phyloP scores from a whole-genome alignment of 352 stramenopile species.

The Pythium grandisporangium region DNA sequence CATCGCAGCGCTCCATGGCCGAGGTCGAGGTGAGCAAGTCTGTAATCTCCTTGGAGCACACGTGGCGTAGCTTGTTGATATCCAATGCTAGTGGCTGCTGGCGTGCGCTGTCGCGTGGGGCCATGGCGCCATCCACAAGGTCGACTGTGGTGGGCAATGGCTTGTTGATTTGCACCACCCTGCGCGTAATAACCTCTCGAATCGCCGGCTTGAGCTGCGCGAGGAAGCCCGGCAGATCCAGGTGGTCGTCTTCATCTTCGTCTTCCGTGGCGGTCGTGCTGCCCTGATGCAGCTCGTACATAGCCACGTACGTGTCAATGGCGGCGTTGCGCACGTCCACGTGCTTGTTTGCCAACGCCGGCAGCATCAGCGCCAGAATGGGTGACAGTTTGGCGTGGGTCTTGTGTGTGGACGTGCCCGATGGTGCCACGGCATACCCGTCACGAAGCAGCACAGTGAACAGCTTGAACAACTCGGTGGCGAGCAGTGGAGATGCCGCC shows the following conservation, averaged over 20 bases:
- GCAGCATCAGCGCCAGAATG: constrained; percentile 36
- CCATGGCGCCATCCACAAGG: constrained; percentile 6
- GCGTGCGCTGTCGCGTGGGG: constrained; percentile 45
- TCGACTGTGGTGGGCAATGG: constrained; percentile 10
- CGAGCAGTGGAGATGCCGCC: constrained; percentile 37
- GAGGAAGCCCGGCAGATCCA: constrained; percentile 63
- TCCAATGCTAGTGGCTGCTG: constrained; percentile 48
- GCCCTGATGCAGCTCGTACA: constrained; percentile 66
- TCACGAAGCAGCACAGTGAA: constrained; percentile 47
- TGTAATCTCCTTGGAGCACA: constrained; percentile 46
- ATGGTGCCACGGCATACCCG: constrained; percentile 1
- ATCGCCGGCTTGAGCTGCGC: constrained; percentile 56
- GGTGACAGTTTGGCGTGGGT: constrained; percentile 18
- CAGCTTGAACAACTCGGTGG: constrained; percentile 54
- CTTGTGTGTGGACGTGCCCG: background rate
- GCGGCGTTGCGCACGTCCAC: constrained; percentile 70
- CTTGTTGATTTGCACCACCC: constrained; percentile 62
- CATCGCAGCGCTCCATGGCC: constrained; percentile 27
- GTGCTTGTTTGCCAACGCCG: constrained; percentile 74
- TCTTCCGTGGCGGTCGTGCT: constrained; percentile 13
- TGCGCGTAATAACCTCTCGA: constrained; percentile 59
- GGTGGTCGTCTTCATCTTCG: no score
- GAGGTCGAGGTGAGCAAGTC: constrained; percentile 36
- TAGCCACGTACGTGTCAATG: constrained; percentile 49
- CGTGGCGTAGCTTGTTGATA: constrained; percentile 38